These are phyloP conservation scores for Paulownia fortunei DNA, from an alignment of 257 asterid genomes.

Conservation along the genomic window DNA sequence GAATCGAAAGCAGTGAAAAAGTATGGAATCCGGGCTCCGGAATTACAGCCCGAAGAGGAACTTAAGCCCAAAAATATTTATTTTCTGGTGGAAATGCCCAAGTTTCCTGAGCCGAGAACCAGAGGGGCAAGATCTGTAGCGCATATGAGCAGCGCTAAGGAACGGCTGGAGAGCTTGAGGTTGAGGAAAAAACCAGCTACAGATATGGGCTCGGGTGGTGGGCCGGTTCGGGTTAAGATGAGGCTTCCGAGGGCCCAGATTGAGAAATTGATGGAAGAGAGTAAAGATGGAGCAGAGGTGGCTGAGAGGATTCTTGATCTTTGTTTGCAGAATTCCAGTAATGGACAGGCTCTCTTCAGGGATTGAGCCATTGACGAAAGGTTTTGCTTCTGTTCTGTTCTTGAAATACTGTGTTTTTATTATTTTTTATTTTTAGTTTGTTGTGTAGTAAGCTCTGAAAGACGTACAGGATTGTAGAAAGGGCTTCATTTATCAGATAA, in stretches of 20 bases:
- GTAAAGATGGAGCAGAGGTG: slow-evolving; percentile 59
- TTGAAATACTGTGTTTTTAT: neutral
- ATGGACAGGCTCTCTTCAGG: neutral
- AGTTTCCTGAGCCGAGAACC: slow-evolving; percentile 48
- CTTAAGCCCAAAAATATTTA: slow-evolving; percentile 63
- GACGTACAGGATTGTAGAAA: slow-evolving; percentile 9
- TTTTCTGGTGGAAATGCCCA: slow-evolving; percentile 71
- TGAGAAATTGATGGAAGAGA: slow-evolving; percentile 51
- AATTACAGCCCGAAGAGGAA: slow-evolving; percentile 48
- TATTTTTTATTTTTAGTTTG: neutral
- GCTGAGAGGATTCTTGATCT: slow-evolving; percentile 62
- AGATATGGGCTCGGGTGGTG: slow-evolving; percentile 29
- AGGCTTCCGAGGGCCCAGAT: slow-evolving; percentile 62
- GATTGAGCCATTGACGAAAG: neutral
- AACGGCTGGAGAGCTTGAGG: slow-evolving; percentile 59
- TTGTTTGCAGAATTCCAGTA: slow-evolving; percentile 45
- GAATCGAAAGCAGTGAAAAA: slow-evolving; percentile 56
- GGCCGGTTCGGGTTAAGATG: slow-evolving; percentile 64
- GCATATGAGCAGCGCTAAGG: slow-evolving; percentile 44
- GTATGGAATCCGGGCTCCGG: slow-evolving; percentile 68
- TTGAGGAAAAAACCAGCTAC: slow-evolving; percentile 42
- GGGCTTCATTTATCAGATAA: neutral
- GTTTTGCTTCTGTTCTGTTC: neutral
- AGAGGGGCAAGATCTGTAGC: slow-evolving; percentile 47
- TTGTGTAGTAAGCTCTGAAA: neutral